Conservation (phyloP, 768 basidiomycete species). For the Hortiboletus flavorubellus region DNA sequence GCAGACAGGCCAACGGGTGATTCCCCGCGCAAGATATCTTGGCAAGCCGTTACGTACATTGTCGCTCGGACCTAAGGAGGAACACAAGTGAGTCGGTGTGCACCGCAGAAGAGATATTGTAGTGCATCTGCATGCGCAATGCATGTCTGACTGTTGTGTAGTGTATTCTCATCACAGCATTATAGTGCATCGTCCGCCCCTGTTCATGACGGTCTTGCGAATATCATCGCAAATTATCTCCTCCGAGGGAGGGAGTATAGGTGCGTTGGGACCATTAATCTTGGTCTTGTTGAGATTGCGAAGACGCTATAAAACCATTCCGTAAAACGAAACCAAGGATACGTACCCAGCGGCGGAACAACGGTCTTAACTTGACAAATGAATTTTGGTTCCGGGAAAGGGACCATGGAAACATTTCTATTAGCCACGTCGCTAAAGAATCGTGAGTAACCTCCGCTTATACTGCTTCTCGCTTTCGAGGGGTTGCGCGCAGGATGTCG, state of each 20-base stretch:
- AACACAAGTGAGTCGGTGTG: too few species aligned
- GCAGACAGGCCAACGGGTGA: too few species aligned
- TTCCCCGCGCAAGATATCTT: too few species aligned
- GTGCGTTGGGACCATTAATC: neutral
- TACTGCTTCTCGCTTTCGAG: slow-evolving; percentile 80
- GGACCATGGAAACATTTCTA: neutral
- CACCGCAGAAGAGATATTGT: too few species aligned
- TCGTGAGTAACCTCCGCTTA: slow-evolving; percentile 28
- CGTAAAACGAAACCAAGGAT: neutral
- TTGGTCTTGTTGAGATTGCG: neutral
- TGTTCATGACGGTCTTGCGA: too few species aligned
- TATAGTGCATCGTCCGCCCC: too few species aligned
- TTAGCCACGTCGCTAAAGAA: neutral
- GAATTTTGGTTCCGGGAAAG: neutral
- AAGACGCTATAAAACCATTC: neutral
- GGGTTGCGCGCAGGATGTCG: slow-evolving; percentile 84
- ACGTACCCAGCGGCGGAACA: neutral
- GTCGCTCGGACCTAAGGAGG: too few species aligned
- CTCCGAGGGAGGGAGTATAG: too few species aligned
- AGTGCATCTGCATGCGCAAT: neutral
- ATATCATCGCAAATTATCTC: neutral
- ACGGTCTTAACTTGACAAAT: neutral
- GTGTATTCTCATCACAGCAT: too few species aligned
- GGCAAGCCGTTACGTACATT: too few species aligned
- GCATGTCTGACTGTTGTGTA: too few species aligned